phyloP scores from a whole-genome alignment of 2,329 filamentous ascomycete species.

The Juglanconis oblonga region DNA sequence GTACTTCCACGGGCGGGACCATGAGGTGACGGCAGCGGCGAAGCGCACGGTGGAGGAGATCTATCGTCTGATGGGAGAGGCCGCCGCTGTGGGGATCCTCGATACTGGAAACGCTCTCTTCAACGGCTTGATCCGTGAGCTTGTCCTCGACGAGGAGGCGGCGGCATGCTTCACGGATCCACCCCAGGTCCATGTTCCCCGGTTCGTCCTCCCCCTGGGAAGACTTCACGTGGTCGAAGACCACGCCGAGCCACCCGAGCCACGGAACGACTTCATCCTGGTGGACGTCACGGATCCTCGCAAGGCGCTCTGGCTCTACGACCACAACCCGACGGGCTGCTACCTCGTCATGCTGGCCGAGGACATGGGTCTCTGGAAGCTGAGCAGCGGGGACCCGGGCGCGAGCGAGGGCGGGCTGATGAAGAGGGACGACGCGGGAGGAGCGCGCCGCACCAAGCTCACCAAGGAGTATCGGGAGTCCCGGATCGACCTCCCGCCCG shows the following conservation, averaged over 20 bases:
- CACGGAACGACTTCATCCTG: not conserved
- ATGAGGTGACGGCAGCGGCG: not conserved
- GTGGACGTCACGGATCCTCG: not conserved
- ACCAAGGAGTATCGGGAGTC: not conserved
- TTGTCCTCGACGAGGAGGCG: not conserved
- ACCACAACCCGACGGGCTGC: not conserved
- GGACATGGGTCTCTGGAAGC: not conserved
- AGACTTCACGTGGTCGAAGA: not conserved
- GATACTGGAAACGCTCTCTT: not conserved
- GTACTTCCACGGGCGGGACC: not conserved
- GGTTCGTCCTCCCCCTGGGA: conserved; percentile 7
- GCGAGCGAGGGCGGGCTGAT: not conserved
- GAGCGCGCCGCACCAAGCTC: not conserved
- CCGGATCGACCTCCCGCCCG: not conserved
- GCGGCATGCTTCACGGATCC: no score
- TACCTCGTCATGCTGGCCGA: not conserved
- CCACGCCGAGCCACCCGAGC: not conserved
- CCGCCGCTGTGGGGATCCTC: not conserved
- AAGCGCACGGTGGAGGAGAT: not conserved
- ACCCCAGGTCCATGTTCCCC: not conserved
- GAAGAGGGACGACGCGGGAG: not conserved
- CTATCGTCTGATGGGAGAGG: not conserved
- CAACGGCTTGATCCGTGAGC: not conserved
- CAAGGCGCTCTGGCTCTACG: conserved; percentile 2
- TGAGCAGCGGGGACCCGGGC: not conserved